A percentile compares a stretch with the other conserved stretches of the same genome.
phyloP scores from a whole-genome alignment of 2,329 filamentous ascomycete genomes.

The Chaetomiaceae sp. region DNA sequence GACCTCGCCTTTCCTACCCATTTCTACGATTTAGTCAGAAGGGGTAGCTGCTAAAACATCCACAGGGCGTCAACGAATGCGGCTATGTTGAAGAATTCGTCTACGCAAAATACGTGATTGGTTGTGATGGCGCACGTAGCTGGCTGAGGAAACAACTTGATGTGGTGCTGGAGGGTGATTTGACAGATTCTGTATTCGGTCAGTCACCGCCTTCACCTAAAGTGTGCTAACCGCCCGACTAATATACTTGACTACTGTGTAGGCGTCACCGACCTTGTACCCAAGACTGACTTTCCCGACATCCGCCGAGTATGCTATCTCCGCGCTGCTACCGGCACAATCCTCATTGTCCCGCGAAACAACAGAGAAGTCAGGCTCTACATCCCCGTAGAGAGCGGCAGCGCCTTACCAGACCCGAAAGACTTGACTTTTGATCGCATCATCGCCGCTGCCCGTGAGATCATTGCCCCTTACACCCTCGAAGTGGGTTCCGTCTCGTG shows the following conservation, averaged over 20 bases:
- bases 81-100: too few species aligned
- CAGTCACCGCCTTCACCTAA: neutral
- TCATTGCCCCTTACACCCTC: conserved; percentile 41
- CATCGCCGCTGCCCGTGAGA: conserved; percentile 44
- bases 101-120: conserved; percentile 48
- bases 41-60: too few species aligned
- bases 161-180: conserved; percentile 40
- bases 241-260: too few species aligned
- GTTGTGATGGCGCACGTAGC: conserved; percentile 56
- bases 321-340: conserved; percentile 48
- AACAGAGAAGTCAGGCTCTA: conserved; percentile 51
- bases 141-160: conserved; percentile 48
- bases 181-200: conserved; percentile 34
- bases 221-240: neutral
- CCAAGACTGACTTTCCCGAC: conserved; percentile 58
- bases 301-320: conserved; percentile 51
- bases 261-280: conserved; percentile 54
- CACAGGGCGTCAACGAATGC: too few species aligned
- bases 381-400: conserved; percentile 26
- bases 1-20: too few species aligned
- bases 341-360: conserved; percentile 56
- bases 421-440: too few species aligned
- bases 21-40: too few species aligned
- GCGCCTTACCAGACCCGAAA: too few species aligned
- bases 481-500: conserved; percentile 42